Evolutionary conservation across 2,329 filamentous ascomycete genomes (phyloP), one percentile per base, ranked within the genome.

Genomic region (Boeremia lycopersici): DNA sequence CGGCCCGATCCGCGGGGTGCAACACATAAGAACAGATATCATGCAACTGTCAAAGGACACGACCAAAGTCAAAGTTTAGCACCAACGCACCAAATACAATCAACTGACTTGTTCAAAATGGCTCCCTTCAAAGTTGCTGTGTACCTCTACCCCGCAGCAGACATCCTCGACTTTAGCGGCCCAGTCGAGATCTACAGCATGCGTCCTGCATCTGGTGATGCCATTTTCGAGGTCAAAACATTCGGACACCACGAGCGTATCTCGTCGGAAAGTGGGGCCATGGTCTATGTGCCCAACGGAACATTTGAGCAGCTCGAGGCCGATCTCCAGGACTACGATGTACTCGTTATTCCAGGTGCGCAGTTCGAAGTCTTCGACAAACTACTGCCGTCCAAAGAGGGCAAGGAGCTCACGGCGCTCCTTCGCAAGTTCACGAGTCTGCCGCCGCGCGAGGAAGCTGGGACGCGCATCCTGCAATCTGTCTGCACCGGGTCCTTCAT

Each of bases 121-220:
- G 33, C 60, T 12, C 60, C 65, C 25, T 72, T 72, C 68, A 71
- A 71, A 50, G 70, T 76, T n/a, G 76, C 71, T 15, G 65, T 76
- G 1, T 63, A 78, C 23, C 57, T 79, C 23, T 78, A 74, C 60
- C 60, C 67, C 3, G 60, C 68, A 10, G 74, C 68, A 25, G 76
- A 78, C 52, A 69, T 78, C 44, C 73, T 78, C 43, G 77, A 78
- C 64, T 77, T 77, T 53, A 64, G 67, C 23, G 76, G 73, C 1
- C 76, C 76, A 3, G 59, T 72, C 23, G 76, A 78, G 53, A 65
- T 78, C 31, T 68, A 76, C 50, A 67, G 64, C 30, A 68, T 63
- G 50, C 66, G 65, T 29, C 61, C 62, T 13, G 68, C 72, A 13
- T 51, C 62, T 15, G 66, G 64, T 11, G 57, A 59, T 8, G 59